Evolutionary conservation across 208 protist species (phyloP).

Genomic region (Naegleria fowleri): DNA sequence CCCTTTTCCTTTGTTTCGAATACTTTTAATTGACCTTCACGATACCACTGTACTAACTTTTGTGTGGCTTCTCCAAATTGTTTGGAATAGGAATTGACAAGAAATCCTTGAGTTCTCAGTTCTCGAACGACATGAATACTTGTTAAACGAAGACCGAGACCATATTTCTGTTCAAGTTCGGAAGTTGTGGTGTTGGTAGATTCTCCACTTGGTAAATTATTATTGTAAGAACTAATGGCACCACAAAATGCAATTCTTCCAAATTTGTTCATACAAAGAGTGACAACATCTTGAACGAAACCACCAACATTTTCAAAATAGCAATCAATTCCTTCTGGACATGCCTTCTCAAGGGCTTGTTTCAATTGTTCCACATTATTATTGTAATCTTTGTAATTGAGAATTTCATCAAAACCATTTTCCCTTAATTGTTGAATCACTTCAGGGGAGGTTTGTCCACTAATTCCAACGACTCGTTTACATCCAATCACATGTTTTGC

Average conservation of each 20-base stretch:
- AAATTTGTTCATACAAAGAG: neutral
- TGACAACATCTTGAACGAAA: slow-evolving; percentile 25
- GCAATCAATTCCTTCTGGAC: slow-evolving; percentile 17
- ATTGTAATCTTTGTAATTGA: slow-evolving; percentile 37
- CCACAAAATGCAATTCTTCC: slow-evolving; percentile 40
- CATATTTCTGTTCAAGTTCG: neutral
- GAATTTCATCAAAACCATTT: slow-evolving; percentile 31
- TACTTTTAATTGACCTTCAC: neutral
- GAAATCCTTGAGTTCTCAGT: neutral
- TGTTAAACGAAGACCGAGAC: neutral
- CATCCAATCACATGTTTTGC: slow-evolving; percentile 35
- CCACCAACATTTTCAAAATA: slow-evolving; percentile 44
- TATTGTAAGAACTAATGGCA: slow-evolving; percentile 39
- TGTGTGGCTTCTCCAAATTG: neutral
- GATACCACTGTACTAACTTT: neutral
- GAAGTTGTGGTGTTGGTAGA: too few relatives aligned
- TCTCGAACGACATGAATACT: neutral
- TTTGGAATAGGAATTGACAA: neutral
- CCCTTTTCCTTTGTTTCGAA: neutral
- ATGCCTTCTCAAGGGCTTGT: neutral
- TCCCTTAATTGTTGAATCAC: slow-evolving; percentile 26
- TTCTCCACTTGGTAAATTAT: neutral
- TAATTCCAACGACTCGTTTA: slow-evolving; percentile 30
- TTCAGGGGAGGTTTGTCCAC: neutral
- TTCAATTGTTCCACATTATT: neutral